Evolutionary conservation across 1,139 yeast species (phyloP).

Genomic region (Yamadazyma atmosphaerica): DNA sequence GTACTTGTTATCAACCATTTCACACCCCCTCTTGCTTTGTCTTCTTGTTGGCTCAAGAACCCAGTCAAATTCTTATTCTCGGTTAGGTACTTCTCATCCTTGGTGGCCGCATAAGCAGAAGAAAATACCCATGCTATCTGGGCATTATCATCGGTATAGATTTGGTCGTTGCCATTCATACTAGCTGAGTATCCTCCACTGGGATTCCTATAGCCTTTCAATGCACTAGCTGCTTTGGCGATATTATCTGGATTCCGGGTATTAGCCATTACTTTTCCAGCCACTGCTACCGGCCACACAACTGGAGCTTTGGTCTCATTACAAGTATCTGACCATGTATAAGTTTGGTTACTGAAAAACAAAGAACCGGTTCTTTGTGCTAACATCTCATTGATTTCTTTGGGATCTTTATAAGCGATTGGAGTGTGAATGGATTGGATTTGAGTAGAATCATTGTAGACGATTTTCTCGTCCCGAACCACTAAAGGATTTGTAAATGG

Average conservation of each 20-base stretch:
- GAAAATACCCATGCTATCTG: constrained; percentile 35
- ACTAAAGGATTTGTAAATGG: neutral
- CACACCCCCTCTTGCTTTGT: constrained; percentile 23
- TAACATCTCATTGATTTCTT: constrained; percentile 13
- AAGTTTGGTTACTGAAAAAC: constrained; percentile 20
- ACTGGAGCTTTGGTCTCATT: constrained; percentile 14
- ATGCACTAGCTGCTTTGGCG: constrained; percentile 14
- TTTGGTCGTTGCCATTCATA: constrained; percentile 28
- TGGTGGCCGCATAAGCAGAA: constrained; percentile 23
- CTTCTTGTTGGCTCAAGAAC: constrained; percentile 16
- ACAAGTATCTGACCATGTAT: constrained; percentile 25
- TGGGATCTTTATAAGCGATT: constrained; percentile 15
- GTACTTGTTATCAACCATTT: constrained; percentile 27
- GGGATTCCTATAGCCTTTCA: constrained; percentile 20
- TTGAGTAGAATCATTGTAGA: constrained; percentile 13
- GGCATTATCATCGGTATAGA: constrained; percentile 38
- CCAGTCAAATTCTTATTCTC: constrained; percentile 10
- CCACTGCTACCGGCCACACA: constrained; percentile 30
- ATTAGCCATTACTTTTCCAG: constrained; percentile 23
- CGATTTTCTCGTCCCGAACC: neutral
- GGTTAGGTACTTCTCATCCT: constrained; percentile 7
- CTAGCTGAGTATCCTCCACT: constrained; percentile 33
- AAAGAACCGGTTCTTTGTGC: constrained; percentile 20
- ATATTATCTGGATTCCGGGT: constrained; percentile 15
- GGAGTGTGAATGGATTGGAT: constrained; percentile 18